These are phyloP conservation scores for Phytophthora niederhauseri DNA, from an alignment of 352 stramenopile genomes.

Conservation along the genomic window DNA sequence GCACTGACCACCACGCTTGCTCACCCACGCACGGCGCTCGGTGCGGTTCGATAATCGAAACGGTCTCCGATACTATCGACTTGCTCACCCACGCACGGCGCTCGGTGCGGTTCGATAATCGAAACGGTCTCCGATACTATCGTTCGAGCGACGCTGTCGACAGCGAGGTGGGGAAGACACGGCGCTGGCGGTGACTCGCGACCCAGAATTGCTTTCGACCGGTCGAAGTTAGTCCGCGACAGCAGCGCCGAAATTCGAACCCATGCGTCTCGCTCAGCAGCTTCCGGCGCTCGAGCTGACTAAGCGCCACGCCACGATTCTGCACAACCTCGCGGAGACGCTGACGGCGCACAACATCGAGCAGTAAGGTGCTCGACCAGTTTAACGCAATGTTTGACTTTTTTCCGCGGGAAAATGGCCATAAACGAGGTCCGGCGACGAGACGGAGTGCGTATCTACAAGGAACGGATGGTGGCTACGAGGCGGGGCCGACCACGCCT, in stretches of 20 bases:
- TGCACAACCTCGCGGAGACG: conserved; percentile 31
- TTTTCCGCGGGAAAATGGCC: too few species aligned
- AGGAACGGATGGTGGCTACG: conserved; percentile 17
- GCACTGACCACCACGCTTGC: conserved; percentile 10
- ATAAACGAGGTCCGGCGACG: conserved; percentile 35
- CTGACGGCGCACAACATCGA: conserved; percentile 30
- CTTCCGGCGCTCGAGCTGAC: conserved; percentile 20
- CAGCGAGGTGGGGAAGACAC: conserved; percentile 2
- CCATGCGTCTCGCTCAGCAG: conserved; percentile 20
- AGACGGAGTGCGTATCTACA: conserved; percentile 28
- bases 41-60: conserved; percentile 24
- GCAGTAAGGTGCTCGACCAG: too few species aligned
- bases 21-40: background rate
- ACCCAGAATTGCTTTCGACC: conserved; percentile 22
- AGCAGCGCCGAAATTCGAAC: conserved; percentile 1
- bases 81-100: background rate
- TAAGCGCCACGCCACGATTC: conserved; percentile 21
- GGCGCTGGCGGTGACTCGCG: conserved; percentile 17
- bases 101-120: conserved; percentile 17
- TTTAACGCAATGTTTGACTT: too few species aligned
- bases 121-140: conserved; percentile 28
- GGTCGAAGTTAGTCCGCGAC: conserved; percentile 12
- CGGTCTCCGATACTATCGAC: conserved; percentile 22
- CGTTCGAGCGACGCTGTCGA: conserved; percentile 21
- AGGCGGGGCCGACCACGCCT: conserved; percentile 17